phyloP scores from a whole-genome alignment of 2,329 filamentous ascomycete species.

The Ramularia endophylla region DNA sequence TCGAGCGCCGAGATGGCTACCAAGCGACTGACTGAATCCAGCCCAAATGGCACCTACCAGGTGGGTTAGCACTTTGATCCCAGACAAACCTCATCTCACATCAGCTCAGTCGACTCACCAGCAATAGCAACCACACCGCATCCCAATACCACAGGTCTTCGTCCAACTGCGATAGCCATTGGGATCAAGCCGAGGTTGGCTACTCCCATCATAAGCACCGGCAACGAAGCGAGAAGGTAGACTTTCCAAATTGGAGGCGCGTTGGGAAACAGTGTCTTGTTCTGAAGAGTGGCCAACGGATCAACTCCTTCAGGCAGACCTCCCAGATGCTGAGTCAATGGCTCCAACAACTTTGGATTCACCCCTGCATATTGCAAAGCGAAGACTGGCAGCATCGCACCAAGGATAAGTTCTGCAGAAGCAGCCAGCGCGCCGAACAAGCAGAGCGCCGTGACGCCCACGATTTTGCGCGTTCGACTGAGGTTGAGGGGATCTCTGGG shows the following conservation, averaged over 20 bases:
- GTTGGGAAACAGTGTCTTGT: conserved; percentile 9
- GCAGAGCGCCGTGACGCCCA: conserved; percentile 11
- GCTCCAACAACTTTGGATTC: conserved; percentile 11
- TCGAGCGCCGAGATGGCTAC: conserved; percentile 24
- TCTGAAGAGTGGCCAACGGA: conserved; percentile 15
- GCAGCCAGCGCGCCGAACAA: conserved; percentile 26
- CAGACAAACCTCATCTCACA: too few species aligned
- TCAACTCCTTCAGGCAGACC: conserved; percentile 17
- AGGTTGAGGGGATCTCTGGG: conserved; percentile 19
- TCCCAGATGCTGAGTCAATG: conserved; percentile 5
- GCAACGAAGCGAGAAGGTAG: conserved; percentile 26
- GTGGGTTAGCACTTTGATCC: too few species aligned
- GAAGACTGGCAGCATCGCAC: conserved; percentile 28
- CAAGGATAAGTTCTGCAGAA: conserved; percentile 27
- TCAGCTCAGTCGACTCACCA: too few species aligned
- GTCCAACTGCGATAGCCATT: conserved; percentile 25
- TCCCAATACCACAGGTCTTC: conserved; percentile 22
- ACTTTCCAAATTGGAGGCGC: conserved; percentile 27
- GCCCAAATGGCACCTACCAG: conserved; percentile 23
- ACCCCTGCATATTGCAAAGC: conserved; percentile 24
- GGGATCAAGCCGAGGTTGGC: conserved; percentile 26
- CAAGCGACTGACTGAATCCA: conserved; percentile 21
- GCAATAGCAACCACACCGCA: conserved; percentile 24
- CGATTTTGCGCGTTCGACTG: conserved; percentile 8
- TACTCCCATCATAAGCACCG: conserved; percentile 27